phyloP scores from a whole-genome alignment of 176 grass and related monocot species.

The Dendrocalamus sinicus region DNA sequence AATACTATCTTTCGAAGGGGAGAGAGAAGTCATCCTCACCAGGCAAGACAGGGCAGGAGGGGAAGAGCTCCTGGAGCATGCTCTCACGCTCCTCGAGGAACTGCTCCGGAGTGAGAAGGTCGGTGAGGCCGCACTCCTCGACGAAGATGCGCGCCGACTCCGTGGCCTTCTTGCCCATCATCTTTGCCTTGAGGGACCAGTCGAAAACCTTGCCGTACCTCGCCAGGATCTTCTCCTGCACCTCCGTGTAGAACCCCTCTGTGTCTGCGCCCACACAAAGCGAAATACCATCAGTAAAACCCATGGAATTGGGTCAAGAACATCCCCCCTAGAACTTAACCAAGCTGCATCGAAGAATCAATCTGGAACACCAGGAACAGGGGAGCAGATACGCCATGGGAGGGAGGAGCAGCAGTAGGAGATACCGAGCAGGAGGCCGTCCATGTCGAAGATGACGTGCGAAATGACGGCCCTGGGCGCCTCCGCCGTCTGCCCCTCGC shows the following conservation, averaged over 20 bases:
- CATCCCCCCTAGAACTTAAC: neutral
- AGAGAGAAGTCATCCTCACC: conserved; percentile 43
- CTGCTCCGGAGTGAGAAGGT: conserved; percentile 74
- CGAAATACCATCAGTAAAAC: neutral
- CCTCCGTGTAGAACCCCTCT: conserved; percentile 90
- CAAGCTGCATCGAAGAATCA: neutral
- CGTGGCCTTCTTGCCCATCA: conserved; percentile 90
- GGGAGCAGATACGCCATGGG: neutral
- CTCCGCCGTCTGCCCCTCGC: neutral
- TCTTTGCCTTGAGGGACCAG: conserved; percentile 94
- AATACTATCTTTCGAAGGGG: neutral
- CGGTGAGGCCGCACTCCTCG: conserved; percentile 65
- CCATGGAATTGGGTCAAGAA: neutral
- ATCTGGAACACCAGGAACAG: neutral
- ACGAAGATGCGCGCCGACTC: conserved; percentile 87
- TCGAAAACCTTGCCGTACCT: conserved; percentile 90
- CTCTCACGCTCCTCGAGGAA: conserved; percentile 86
- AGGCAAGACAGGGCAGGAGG: conserved; percentile 67
- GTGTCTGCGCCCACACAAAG: conserved; percentile 59
- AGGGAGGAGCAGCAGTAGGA: neutral
- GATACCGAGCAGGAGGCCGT: conserved; percentile 81
- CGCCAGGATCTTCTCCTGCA: conserved; percentile 89
- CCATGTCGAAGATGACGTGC: conserved; percentile 97
- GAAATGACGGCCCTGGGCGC: conserved; percentile 45
- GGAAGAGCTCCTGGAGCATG: conserved; percentile 87